Conservation (phyloP, 1,139 yeast genomes). For the Pichia terricola region DNA sequence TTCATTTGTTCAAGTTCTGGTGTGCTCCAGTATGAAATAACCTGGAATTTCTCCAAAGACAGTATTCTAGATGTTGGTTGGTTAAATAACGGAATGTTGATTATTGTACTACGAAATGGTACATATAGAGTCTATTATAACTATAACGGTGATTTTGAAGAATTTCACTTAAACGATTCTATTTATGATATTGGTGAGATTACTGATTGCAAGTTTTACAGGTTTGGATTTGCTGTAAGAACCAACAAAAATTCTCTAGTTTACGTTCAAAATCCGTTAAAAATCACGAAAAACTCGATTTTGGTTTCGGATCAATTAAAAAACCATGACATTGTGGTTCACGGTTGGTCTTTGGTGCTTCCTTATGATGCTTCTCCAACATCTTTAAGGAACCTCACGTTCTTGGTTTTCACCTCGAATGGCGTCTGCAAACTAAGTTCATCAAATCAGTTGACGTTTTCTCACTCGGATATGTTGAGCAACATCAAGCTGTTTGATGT, state of each 20-base stretch:
- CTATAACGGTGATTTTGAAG: conserved; percentile 57
- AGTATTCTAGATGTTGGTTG: conserved; percentile 51
- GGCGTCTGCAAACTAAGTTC: conserved; percentile 3
- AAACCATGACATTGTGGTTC: conserved; percentile 4
- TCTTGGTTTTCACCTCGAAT: conserved; percentile 2
- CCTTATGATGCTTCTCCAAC: conserved; percentile 14
- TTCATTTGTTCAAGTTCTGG: conserved; percentile 43
- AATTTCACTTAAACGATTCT: conserved; percentile 26
- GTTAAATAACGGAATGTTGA: conserved; percentile 41
- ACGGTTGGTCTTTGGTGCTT: conserved; percentile 28
- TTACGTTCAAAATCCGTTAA: conserved; percentile 20
- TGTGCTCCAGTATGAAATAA: conserved; percentile 35
- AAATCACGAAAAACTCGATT: background rate
- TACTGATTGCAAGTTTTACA: conserved; percentile 25
- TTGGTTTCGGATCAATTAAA: conserved; percentile 1
- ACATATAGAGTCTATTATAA: conserved; percentile 57
- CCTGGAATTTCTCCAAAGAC: conserved; percentile 42
- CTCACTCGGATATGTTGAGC: background rate
- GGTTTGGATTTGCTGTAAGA: conserved; percentile 29
- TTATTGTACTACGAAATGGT: conserved; percentile 51
- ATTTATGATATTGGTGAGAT: conserved; percentile 21
- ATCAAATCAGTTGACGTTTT: background rate
- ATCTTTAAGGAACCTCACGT: conserved; percentile 5
- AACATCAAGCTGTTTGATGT: conserved; percentile 33
- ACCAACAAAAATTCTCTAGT: conserved; percentile 28